Conservation (phyloP, 2,329 filamentous ascomycete genomes). For the Pyrenophora teres region DNA sequence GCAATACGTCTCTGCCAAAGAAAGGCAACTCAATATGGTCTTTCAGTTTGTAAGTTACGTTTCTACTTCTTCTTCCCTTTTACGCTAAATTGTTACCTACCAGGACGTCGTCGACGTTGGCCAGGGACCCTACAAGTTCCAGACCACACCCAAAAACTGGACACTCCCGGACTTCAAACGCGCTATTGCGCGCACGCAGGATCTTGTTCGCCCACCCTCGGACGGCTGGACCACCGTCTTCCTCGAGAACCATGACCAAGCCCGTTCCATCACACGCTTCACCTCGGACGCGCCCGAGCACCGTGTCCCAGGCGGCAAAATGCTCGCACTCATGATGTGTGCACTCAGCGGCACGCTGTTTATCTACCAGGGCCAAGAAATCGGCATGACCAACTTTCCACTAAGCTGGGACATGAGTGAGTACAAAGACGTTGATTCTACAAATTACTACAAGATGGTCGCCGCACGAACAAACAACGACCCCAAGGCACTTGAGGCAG, state of each 20-base stretch:
- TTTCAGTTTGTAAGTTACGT: slow-evolving; percentile 55
- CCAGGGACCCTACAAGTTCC: slow-evolving; percentile 45
- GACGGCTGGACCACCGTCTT: slow-evolving; percentile 57
- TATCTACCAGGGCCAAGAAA: slow-evolving; percentile 58
- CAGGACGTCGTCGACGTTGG: slow-evolving; percentile 50
- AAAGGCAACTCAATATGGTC: slow-evolving; percentile 69
- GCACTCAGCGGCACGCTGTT: slow-evolving; percentile 56
- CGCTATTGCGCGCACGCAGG: slow-evolving; percentile 40
- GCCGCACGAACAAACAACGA: slow-evolving; percentile 33
- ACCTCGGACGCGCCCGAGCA: slow-evolving; percentile 54
- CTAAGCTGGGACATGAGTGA: slow-evolving; percentile 51
- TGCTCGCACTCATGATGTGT: slow-evolving; percentile 54
- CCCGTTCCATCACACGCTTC: slow-evolving; percentile 56
- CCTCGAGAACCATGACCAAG: slow-evolving; percentile 60
- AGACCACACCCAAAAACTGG: slow-evolving; percentile 42
- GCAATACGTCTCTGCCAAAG: slow-evolving; percentile 62
- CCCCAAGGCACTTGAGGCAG: slow-evolving; percentile 50
- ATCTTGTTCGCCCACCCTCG: slow-evolving; percentile 34
- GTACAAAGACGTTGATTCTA: slow-evolving; percentile 59
- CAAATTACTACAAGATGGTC: slow-evolving; percentile 57
- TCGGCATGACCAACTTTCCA: slow-evolving; percentile 58
- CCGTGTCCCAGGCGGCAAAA: slow-evolving; percentile 54
- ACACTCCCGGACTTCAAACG: slow-evolving; percentile 38
- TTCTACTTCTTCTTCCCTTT: no score
- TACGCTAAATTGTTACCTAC: not conserved